Percentiles rank a stretch among this genome's conserved stretches.
Evolutionary conservation across 768 basidiomycete species (phyloP).

Genomic region (Bullera alba): DNA sequence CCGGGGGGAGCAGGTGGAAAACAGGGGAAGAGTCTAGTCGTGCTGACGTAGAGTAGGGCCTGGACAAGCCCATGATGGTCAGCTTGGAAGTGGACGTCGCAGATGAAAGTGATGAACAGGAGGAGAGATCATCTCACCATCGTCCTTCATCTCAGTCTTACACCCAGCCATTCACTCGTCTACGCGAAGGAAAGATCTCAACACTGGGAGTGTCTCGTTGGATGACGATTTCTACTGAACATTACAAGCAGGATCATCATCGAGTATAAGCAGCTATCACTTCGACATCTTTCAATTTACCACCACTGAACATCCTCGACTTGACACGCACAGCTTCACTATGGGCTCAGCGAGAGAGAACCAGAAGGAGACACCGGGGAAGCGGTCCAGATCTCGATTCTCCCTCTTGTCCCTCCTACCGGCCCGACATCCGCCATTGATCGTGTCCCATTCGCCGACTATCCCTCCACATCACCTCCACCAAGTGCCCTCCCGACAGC

Average conservation of each 20-base stretch:
- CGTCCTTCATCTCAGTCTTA: too few relatives aligned
- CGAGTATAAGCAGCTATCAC: background rate
- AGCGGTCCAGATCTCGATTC: slow-evolving; percentile 32
- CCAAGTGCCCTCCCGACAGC: slow-evolving; percentile 1
- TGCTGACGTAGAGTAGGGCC: too few relatives aligned
- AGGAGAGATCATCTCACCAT: too few relatives aligned
- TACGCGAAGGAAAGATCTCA: background rate
- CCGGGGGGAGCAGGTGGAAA: too few relatives aligned
- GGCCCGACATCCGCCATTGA: slow-evolving; percentile 33
- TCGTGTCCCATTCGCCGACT: slow-evolving; percentile 19
- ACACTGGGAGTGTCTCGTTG: background rate
- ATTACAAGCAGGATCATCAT: background rate
- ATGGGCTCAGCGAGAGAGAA: background rate
- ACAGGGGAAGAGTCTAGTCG: too few relatives aligned
- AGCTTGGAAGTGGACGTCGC: background rate
- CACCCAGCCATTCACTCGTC: background rate
- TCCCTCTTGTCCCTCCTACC: slow-evolving; percentile 38
- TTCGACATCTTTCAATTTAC: too few relatives aligned
- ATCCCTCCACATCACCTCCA: background rate
- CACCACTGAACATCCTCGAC: background rate
- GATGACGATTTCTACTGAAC: background rate
- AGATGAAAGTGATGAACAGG: too few relatives aligned
- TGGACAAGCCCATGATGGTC: background rate
- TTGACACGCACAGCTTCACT: background rate
- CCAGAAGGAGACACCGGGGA: background rate